Conservation (phyloP, 306 rosid genomes). For the Dalbergia cochinchinensis region DNA sequence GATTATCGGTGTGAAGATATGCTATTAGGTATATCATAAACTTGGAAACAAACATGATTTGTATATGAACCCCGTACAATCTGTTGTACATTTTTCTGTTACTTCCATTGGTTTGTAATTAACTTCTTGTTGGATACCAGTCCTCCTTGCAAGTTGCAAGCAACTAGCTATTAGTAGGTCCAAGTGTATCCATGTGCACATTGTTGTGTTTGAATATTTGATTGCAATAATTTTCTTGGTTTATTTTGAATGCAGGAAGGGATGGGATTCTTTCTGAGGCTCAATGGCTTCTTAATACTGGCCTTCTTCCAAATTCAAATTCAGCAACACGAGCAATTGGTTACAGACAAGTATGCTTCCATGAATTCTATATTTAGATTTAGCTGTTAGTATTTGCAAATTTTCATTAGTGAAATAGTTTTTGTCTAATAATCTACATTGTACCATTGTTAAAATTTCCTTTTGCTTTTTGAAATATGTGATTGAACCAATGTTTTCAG, state of each 20-base stretch:
- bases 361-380: slow-evolving; percentile 25
- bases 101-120: background rate
- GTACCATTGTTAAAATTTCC: slow-evolving; percentile 1
- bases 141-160: slow-evolving; percentile 25
- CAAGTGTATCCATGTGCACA: slow-evolving; percentile 25
- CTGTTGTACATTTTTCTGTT: slow-evolving; percentile 15
- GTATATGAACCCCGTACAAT: slow-evolving; percentile 25
- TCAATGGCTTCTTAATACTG: slow-evolving; percentile 83
- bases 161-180: background rate
- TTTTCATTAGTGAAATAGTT: background rate
- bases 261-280: slow-evolving; percentile 88
- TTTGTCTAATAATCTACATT: slow-evolving; percentile 19
- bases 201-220: slow-evolving; percentile 21
- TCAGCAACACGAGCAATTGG: slow-evolving; percentile 92
- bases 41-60: slow-evolving; percentile 22
- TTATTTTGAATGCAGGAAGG: slow-evolving; percentile 61
- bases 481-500: background rate
- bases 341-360: slow-evolving; percentile 80
- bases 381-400: slow-evolving; percentile 36
- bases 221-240: slow-evolving; percentile 31
- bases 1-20: slow-evolving; percentile 93
- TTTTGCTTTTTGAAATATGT: slow-evolving; percentile 9
- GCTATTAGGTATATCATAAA: slow-evolving; percentile 71
- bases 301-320: slow-evolving; percentile 88
- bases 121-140: background rate